Evolutionary conservation across 805 yeast genomes (phyloP).

Genomic region (Pichia heedii): DNA sequence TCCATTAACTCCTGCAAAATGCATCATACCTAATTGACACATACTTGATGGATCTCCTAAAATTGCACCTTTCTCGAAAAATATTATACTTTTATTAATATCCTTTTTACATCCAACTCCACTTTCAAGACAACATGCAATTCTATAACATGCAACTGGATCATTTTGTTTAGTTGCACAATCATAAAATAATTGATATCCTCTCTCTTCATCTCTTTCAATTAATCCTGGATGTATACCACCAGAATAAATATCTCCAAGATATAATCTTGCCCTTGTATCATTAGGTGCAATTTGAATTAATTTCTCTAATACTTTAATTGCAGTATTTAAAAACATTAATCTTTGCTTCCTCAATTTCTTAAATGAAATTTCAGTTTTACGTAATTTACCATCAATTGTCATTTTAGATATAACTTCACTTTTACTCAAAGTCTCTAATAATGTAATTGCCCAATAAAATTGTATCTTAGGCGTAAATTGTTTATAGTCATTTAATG

Average conservation of each 20-base stretch:
- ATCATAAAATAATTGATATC: slow-evolving; percentile 49
- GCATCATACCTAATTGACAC: slow-evolving; percentile 65
- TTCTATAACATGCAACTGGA: slow-evolving; percentile 54
- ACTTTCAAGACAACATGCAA: slow-evolving; percentile 63
- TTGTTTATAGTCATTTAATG: slow-evolving; percentile 27
- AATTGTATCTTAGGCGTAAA: slow-evolving; percentile 49
- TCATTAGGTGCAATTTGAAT: slow-evolving; percentile 37
- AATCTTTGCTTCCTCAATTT: slow-evolving; percentile 44
- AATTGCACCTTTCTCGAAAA: slow-evolving; percentile 54
- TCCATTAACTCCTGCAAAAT: slow-evolving; percentile 34
- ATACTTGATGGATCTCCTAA: slow-evolving; percentile 55
- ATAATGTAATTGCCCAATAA: slow-evolving; percentile 50
- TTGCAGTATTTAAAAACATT: slow-evolving; percentile 46
- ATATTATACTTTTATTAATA: slow-evolving; percentile 38
- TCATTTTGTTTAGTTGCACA: slow-evolving; percentile 48
- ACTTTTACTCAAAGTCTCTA: slow-evolving; percentile 37
- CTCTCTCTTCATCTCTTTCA: slow-evolving; percentile 48
- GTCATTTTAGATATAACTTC: slow-evolving; percentile 36
- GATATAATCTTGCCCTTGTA: slow-evolving; percentile 47
- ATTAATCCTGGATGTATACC: slow-evolving; percentile 38
- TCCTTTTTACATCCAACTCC: slow-evolving; percentile 46
- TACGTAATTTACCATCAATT: slow-evolving; percentile 37
- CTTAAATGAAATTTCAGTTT: slow-evolving; percentile 31
- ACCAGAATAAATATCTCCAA: slow-evolving; percentile 54
- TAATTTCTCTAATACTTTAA: slow-evolving; percentile 50